Evolutionary conservation across 2,329 filamentous ascomycete genomes (phyloP).

Genomic region (Pseudogymnoascus sp.): DNA sequence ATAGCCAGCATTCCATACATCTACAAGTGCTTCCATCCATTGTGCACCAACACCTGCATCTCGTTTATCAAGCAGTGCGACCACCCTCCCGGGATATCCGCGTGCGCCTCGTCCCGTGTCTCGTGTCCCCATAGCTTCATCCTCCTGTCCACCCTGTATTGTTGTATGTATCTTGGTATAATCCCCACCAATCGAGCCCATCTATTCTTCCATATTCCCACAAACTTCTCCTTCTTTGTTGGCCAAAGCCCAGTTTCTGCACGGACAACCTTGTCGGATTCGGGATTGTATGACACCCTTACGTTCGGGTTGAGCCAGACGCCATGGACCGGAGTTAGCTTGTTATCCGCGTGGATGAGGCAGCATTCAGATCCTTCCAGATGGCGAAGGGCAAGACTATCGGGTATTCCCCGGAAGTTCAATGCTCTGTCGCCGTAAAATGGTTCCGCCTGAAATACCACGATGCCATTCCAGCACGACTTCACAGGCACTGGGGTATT

Average conservation of each 20-base stretch:
- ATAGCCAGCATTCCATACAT: not conserved
- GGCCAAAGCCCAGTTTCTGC: constrained; percentile 23
- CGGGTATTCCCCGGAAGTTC: constrained; percentile 55
- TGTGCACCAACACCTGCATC: constrained; percentile 50
- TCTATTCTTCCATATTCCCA: constrained; percentile 52
- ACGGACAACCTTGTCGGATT: constrained; percentile 45
- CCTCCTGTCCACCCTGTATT: constrained; percentile 17
- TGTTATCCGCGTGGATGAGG: constrained; percentile 61
- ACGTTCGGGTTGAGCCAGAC: constrained; percentile 64
- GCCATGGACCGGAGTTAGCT: constrained; percentile 31
- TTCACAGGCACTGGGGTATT: constrained; percentile 43
- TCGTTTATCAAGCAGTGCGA: constrained; percentile 50
- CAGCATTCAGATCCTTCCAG: constrained; percentile 76
- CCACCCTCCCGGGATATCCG: constrained; percentile 36
- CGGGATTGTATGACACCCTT: constrained; percentile 53
- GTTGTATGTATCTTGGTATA: constrained; percentile 24
- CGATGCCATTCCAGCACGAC: constrained; percentile 52
- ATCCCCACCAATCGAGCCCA: constrained; percentile 38
- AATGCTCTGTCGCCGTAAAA: constrained; percentile 39
- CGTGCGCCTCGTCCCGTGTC: constrained; percentile 29
- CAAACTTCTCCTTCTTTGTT: constrained; percentile 34
- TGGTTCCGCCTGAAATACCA: constrained; percentile 44
- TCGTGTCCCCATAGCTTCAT: constrained; percentile 20
- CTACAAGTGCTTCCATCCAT: constrained; percentile 46
- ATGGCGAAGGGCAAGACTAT: constrained; percentile 52